Percentiles rank a stretch among this genome's conserved stretches.
phyloP scores from a whole-genome alignment of 2,329 filamentous ascomycete genomes.

The Colletotrichum higginsianum region DNA sequence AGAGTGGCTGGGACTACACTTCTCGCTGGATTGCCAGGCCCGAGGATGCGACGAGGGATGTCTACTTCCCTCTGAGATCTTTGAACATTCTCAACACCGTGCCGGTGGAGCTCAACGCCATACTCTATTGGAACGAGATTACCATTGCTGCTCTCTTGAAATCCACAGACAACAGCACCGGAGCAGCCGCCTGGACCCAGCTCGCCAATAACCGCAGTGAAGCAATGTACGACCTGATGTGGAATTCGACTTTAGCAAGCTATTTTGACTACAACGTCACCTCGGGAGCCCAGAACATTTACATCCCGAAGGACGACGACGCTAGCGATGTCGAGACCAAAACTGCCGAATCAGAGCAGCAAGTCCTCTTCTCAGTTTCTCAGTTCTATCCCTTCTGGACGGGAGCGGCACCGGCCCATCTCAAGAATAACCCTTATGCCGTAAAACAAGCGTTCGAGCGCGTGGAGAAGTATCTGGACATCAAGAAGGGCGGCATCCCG shows the following conservation, averaged over 20 bases:
- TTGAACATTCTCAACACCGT: conserved; percentile 72
- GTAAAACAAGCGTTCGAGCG: conserved; percentile 69
- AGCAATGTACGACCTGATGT: conserved; percentile 75
- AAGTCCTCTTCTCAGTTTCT: conserved; percentile 70
- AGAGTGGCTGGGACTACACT: conserved; percentile 77
- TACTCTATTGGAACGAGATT: conserved; percentile 76
- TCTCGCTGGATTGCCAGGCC: conserved; percentile 72
- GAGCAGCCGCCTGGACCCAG: conserved; percentile 63
- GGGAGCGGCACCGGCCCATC: conserved; percentile 70
- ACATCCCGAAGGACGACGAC: conserved; percentile 64
- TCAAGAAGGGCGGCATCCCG: conserved; percentile 70
- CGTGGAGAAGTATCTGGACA: conserved; percentile 67
- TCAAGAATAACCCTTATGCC: conserved; percentile 72
- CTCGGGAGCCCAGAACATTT: conserved; percentile 68
- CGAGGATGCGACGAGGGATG: conserved; percentile 69
- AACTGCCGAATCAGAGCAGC: conserved; percentile 66
- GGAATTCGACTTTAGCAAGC: conserved; percentile 73
- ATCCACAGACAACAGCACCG: conserved; percentile 64
- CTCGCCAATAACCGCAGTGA: conserved; percentile 68
- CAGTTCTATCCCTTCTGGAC: conserved; percentile 81
- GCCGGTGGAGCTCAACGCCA: conserved; percentile 78
- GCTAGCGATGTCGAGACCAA: conserved; percentile 57
- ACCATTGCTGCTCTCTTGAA: conserved; percentile 70
- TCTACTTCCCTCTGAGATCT: conserved; percentile 76
- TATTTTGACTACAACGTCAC: conserved; percentile 82